Percentiles rank a stretch among this genome's conserved stretches.
These are phyloP conservation scores for Vitis amurensis DNA, from an alignment of 164 flowering plant genomes.

Conservation along the genomic window DNA sequence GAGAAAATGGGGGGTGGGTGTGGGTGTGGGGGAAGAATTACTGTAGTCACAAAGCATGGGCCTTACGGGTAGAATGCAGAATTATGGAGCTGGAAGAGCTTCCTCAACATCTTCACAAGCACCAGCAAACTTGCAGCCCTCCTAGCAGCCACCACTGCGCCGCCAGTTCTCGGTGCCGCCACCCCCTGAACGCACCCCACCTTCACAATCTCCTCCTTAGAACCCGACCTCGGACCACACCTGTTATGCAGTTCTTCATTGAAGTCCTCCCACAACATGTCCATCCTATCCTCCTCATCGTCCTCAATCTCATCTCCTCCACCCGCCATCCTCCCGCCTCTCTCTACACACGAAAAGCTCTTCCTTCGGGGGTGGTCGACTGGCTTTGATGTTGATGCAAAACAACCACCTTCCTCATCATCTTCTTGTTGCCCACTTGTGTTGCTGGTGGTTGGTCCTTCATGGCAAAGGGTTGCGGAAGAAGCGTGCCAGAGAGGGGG, in stretches of 20 bases:
- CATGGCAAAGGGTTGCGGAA: conserved; percentile 13
- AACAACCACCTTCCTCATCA: background rate
- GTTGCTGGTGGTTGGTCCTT: background rate
- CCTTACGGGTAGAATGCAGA: conserved; percentile 15
- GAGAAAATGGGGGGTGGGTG: no score
- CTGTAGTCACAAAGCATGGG: no score
- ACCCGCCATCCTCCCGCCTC: background rate
- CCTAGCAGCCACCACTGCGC: conserved; percentile 20
- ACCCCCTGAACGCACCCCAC: conserved; percentile 26
- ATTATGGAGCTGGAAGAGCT: conserved; percentile 45
- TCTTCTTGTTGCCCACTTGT: background rate
- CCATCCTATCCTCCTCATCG: conserved; percentile 57
- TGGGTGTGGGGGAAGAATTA: no score
- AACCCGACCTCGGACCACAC: background rate
- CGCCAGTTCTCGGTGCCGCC: conserved; percentile 27
- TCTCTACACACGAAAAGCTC: conserved; percentile 22
- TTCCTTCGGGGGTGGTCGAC: conserved; percentile 5
- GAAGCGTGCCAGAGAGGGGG: conserved; percentile 46
- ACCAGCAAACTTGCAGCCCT: conserved; percentile 32
- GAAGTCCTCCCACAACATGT: conserved; percentile 68
- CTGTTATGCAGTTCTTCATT: conserved; percentile 41
- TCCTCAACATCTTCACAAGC: conserved; percentile 53
- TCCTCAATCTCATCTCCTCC: background rate
- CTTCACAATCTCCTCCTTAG: conserved; percentile 6
- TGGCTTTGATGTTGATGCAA: background rate